phyloP scores from a whole-genome alignment of 1,284 basidiomycete genomes.

The Cyathus pygmaeus region DNA sequence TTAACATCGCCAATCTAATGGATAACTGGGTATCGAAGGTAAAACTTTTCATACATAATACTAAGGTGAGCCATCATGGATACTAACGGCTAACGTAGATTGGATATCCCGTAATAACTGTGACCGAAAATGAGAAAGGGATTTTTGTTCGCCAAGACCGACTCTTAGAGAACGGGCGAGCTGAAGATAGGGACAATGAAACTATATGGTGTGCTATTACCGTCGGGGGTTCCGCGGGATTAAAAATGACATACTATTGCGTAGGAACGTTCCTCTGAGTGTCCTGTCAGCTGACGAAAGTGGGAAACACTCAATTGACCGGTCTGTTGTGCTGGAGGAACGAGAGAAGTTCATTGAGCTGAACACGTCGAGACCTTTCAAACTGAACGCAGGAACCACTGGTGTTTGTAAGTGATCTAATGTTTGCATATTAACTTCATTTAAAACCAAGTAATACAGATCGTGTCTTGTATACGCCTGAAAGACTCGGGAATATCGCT shows the following conservation, averaged over 20 bases:
- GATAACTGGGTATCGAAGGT: constrained; percentile 93
- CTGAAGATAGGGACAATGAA: constrained; percentile 85
- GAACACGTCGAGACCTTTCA: constrained; percentile 78
- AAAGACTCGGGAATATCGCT: constrained; percentile 84
- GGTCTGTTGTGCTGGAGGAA: constrained; percentile 71
- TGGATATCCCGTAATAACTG: constrained; percentile 89
- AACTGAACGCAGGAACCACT: constrained; percentile 90
- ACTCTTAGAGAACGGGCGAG: constrained; percentile 89
- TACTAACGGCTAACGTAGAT: constrained; percentile 54
- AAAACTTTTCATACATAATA: neutral
- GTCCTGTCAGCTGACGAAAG: constrained; percentile 70
- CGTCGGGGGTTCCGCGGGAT: constrained; percentile 3
- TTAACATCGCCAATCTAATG: constrained; percentile 88
- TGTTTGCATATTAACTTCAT: neutral
- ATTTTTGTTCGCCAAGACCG: constrained; percentile 89
- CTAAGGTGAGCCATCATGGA: neutral
- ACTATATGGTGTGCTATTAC: constrained; percentile 80
- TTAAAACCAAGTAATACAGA: constrained; percentile 52
- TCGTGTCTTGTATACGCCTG: constrained; percentile 89
- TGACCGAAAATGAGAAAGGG: constrained; percentile 79
- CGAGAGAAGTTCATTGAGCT: constrained; percentile 78
- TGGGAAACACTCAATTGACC: constrained; percentile 73
- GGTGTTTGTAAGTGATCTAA: constrained; percentile 80
- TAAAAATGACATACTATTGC: neutral
- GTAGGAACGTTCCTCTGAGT: constrained; percentile 85